Base-by-base conservation (phyloP, 805 yeast species). In the Gaillardinia entomophila region DNA sequence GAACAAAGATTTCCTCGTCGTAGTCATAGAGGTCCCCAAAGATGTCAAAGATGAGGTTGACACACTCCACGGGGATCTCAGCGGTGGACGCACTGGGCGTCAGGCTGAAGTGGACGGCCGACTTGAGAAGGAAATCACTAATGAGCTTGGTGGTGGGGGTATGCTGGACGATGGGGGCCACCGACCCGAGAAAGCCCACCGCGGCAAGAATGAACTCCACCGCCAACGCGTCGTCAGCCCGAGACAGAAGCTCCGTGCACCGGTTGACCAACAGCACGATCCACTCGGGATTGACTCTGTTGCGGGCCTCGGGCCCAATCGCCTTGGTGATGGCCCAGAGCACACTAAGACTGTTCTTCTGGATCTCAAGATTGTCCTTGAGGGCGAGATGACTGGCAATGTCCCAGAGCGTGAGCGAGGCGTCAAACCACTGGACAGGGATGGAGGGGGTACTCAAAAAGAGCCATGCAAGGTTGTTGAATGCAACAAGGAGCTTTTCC, bases 11-110 rank as follows among this genome's bases (percentile, higher is more conserved):
- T 3, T 76, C 75, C 16, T 55, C 60, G 51, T 87, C 95, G 48
- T 87, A 88, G 12, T 65, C 71, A 45, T 68, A 82, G 4, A 54
- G 60, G 58, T 92, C 97, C 11, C 83, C 83, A 57, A 82, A 92
- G 5, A 88, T 66, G 38, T 87, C 96, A 55, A 77, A 86, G 4
- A 88, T 48, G 2, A 75, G 62, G 46, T 85, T 81, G 15, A 85
- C 55, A 16, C 80, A 60, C 39, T 82, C 90, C 26, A 77, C 55
- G 4, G 77, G 58, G 8, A 77, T 53, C 38, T 63, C 69, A n/a
- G 49, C 40, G 1, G 54, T 52, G 23, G 35, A 35, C 2, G 48
- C 40, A 17, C 39, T 36, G 1, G 65, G 51, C 14, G 8, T 16
- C 6, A 17, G 12, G 5, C 14, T 26, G 13, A n/a, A 12, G 31